A percentile compares a stretch with the other conserved stretches of the same genome.
Conservation (phyloP, 805 yeast species). For the Starmerella geochares region DNA sequence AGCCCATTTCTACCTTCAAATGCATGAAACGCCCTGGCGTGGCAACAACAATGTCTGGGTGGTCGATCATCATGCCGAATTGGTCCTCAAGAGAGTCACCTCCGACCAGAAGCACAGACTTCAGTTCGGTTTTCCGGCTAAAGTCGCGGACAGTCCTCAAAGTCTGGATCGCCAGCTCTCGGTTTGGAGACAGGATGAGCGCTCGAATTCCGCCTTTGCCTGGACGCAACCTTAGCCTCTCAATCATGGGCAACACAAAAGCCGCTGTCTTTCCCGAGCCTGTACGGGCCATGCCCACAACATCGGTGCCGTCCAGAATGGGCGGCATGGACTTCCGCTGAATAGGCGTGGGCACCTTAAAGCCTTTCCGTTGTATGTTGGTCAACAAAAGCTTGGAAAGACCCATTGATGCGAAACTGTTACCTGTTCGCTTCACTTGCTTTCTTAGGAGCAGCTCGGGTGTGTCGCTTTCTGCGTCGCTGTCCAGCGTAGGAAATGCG, state of each 20-base stretch:
- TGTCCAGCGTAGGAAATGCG: slow-evolving; percentile 37
- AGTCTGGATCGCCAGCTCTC: slow-evolving; percentile 94
- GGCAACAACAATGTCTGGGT: slow-evolving; percentile 91
- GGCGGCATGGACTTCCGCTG: slow-evolving; percentile 92
- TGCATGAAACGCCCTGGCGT: slow-evolving; percentile 97
- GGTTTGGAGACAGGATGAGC: slow-evolving; percentile 79
- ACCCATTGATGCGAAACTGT: slow-evolving; percentile 86
- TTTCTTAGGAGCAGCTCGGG: slow-evolving; percentile 18
- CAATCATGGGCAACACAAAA: slow-evolving; percentile 80
- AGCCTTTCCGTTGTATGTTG: slow-evolving; percentile 76
- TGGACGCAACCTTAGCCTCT: slow-evolving; percentile 28
- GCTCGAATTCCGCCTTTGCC: slow-evolving; percentile 70
- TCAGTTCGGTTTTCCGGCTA: slow-evolving; percentile 68
- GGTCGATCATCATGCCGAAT: slow-evolving; percentile 80
- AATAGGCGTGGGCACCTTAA: slow-evolving; percentile 92
- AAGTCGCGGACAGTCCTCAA: slow-evolving; percentile 81
- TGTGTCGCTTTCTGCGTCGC: slow-evolving; percentile 33
- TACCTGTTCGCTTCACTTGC: slow-evolving; percentile 34
- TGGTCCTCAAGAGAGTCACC: slow-evolving; percentile 99
- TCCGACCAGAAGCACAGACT: slow-evolving; percentile 77
- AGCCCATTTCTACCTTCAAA: slow-evolving; percentile 87
- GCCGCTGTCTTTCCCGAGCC: slow-evolving; percentile 99
- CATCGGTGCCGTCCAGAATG: slow-evolving; percentile 77
- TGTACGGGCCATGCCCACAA: slow-evolving; percentile 98
- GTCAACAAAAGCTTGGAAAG: slow-evolving; percentile 58